Evolutionary conservation across 768 basidiomycete genomes (phyloP).

Genomic region (Leccinum sublutescens): DNA sequence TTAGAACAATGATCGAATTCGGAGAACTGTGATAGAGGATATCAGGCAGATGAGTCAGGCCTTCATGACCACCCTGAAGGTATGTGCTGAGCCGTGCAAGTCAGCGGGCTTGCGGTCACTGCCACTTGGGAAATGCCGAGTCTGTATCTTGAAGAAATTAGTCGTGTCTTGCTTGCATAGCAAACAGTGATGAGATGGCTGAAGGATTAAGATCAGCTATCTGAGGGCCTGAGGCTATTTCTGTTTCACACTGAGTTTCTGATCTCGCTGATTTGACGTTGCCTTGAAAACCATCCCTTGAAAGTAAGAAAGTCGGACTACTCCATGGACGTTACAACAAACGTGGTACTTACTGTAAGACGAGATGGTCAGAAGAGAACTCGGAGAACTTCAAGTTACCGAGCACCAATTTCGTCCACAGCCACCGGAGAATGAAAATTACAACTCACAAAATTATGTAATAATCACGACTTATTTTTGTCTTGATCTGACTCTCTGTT

Average conservation of each 20-base stretch:
- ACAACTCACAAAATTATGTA: no score
- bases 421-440: no score
- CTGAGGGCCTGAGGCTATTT: neutral
- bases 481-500: no score
- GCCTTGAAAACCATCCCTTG: neutral
- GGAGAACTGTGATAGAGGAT: neutral
- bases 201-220: neutral
- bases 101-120: neutral
- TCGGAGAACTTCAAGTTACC: no score
- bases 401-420: no score
- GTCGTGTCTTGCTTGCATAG: neutral
- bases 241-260: neutral
- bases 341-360: no score
- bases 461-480: no score
- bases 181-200: neutral
- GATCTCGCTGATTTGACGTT: neutral
- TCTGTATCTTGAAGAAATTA: neutral
- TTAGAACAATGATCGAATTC: neutral
- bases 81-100: neutral
- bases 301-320: neutral
- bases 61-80: neutral
- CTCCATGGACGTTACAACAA: neutral
- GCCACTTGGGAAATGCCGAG: neutral
- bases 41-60: neutral
- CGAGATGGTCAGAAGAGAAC: no score